Base-by-base conservation (phyloP, 208 protist species). In the Naegleria lovaniensis region DNA sequence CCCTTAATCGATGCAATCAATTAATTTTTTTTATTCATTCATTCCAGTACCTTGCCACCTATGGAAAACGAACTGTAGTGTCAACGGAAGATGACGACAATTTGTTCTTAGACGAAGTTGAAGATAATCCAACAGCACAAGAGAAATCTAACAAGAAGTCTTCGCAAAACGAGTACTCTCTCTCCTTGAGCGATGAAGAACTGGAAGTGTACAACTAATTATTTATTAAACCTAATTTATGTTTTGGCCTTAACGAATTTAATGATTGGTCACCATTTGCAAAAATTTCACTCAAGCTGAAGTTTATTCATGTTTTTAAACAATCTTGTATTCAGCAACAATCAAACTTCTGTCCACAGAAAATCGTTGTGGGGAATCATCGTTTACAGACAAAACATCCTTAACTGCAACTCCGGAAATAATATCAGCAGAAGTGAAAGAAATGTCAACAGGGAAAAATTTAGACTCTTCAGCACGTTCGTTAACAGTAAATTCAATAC, bases 371-470 rank as follows among this genome's bases (percentile, higher is more conserved):
- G 19, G 25, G 9, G 29, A 36, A 79, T 25, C 38, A 86, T 86
- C 83, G 11, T n/a, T 43, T 11, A 38, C 19, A n/a, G 83, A 86
- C 16, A 67, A 9, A 41, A 89, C 85, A 40, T 67, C n/a, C 29
- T 67, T 41, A 52, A 89, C 29, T 6, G 3, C n/a, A n/a, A 67
- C 7, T n/a, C 48, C 33, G 5, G 48, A 67, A 15, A 89, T 33
- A n/a, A 33, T 40, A 5, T 52, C 4, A 22, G 15, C 6, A n/a
- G 85, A 67, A n/a, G 43, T n/a, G 29, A 89, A 89, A 40, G 51
- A 25, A 41, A 89, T n/a, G 15, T 58, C 11, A 41, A 89, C 33
- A 29, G 85, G 85, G 85, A 89, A 89, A n/a, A 55, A 89, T 7
- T 5, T 40, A 29, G 6, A 55, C 25, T 67, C 51, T 40, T 89